phyloP scores from a whole-genome alignment of 2,329 filamentous ascomycete species.

The Colletotrichum sp. region DNA sequence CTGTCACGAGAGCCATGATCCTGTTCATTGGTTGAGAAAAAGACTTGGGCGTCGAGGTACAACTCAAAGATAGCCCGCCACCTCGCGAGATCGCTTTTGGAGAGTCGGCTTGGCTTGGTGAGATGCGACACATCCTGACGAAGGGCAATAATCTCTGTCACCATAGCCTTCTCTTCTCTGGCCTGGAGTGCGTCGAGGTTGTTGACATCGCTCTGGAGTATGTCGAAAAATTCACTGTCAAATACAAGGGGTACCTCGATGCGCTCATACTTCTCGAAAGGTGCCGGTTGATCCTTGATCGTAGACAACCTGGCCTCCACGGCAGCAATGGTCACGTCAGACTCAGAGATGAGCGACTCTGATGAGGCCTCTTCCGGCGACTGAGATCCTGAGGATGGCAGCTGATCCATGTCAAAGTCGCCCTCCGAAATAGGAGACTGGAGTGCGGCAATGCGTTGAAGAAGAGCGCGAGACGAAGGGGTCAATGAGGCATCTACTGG shows the following conservation, averaged over 20 bases:
- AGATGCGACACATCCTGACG: conserved; percentile 69
- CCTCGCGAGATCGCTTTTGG: conserved; percentile 70
- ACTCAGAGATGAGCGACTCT: background rate
- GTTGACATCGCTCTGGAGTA: conserved; percentile 74
- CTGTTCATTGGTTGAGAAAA: conserved; percentile 79
- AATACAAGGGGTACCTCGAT: conserved; percentile 81
- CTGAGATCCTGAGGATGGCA: background rate
- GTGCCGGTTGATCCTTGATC: background rate
- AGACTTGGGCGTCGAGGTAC: conserved; percentile 80
- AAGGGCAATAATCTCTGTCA: conserved; percentile 65
- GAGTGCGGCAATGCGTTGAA: conserved; percentile 62
- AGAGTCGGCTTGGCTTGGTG: conserved; percentile 66
- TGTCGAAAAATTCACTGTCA: conserved; percentile 80
- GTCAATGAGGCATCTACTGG: conserved; percentile 73
- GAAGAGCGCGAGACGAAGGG: conserved; percentile 65
- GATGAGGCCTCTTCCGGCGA: background rate
- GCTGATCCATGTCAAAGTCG: conserved; percentile 14
- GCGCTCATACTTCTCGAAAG: conserved; percentile 26
- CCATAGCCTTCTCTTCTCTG: conserved; percentile 69
- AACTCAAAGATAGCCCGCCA: conserved; percentile 86
- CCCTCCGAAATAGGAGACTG: conserved; percentile 4
- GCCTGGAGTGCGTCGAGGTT: conserved; percentile 72
- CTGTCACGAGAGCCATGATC: conserved; percentile 73
- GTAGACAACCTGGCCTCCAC: conserved; percentile 22
- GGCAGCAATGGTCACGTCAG: background rate